phyloP scores from a whole-genome alignment of 139 green algal genomes.

The Marvania coccoides region DNA sequence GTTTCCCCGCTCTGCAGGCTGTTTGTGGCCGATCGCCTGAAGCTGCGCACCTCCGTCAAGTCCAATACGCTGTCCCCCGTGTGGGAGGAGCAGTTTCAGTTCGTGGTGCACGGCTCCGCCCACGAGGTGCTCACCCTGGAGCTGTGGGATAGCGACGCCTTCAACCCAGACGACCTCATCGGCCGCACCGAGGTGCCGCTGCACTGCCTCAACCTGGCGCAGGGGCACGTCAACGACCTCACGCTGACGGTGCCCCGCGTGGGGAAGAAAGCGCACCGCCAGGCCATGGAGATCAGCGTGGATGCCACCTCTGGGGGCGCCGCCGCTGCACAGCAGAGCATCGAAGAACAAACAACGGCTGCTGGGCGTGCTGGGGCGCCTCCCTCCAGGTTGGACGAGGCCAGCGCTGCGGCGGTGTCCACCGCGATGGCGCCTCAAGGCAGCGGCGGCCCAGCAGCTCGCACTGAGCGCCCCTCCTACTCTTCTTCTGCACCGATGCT shows the following conservation, averaged over 20 bases:
- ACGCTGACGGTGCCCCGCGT: not conserved
- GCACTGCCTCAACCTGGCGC: slow-evolving; percentile 1
- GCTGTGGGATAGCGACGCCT: slow-evolving; percentile 8
- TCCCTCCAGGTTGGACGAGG: no score
- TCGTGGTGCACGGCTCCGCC: slow-evolving; percentile 15
- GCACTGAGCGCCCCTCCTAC: no score
- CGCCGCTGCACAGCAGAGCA: no score
- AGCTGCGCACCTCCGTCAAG: slow-evolving; percentile 7
- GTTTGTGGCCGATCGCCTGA: not conserved
- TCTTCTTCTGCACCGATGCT: no score
- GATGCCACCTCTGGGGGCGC: no score
- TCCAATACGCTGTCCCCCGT: slow-evolving; percentile 7
- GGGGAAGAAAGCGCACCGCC: no score
- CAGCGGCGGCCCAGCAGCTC: no score
- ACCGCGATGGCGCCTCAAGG: no score
- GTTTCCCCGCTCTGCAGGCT: not conserved
- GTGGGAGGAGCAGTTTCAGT: slow-evolving; percentile 22
- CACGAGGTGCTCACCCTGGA: slow-evolving; percentile 10
- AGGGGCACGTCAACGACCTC: slow-evolving; percentile 8
- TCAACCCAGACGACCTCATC: not conserved
- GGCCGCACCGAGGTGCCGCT: not conserved
- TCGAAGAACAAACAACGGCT: no score
- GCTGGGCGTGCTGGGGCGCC: no score
- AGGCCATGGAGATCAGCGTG: no score
- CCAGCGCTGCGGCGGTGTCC: no score